Evolutionary conservation across 2,329 filamentous ascomycete species (phyloP), one percentile per base, ranked within the genome.

Genomic region (Fusarium fracticaudum): DNA sequence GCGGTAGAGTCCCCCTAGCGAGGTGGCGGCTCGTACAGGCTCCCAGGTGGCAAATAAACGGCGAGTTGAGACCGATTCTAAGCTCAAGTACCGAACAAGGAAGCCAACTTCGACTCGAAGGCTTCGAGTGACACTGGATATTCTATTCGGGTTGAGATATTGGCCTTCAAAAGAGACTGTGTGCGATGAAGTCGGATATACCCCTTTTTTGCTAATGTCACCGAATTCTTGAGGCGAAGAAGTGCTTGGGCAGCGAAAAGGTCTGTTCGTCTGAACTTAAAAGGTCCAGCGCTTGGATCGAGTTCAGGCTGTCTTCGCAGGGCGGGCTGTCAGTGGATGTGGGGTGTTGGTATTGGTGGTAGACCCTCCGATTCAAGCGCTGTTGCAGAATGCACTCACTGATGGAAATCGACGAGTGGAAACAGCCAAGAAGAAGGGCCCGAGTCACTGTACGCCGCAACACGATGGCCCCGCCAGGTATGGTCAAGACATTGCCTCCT

Each of bases 221-320:
- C 47, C 11, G 18, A 33, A 13, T 9, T 7, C 8, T 20, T 24
- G 31, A n/a, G 31, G 0, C 15, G 3, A 24, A 51, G 8, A 35
- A 13, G 3, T 24, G 0, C 4, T 35, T 10, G 4, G 0, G 22
- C 8, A 22, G 22, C 20, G 6, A 5, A n/a, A 13, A 11, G n/a
- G 33, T 9, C 50, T 37, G 6, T 24, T 6, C 0, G 12, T 15
- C 8, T 6, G 33, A 15, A 26, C 5, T 8, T 15, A 3, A 14
- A 26, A 13, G 6, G 8, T 13, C 33, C 1, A 5, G 33, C 12
- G 33, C 8, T 3, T 37, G 17, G 3, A 17, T 20, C 5, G 22
- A 18, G 3, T 3, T n/a, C 11, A 1, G 22, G 6, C 11, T 51
- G 9, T 53, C 50, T 26, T 37, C 2, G 4, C 4, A 6, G 9